Evolutionary conservation across 768 basidiomycete genomes (phyloP), one percentile per base, ranked within the genome.

Genomic region (Lactarius hengduanensis): DNA sequence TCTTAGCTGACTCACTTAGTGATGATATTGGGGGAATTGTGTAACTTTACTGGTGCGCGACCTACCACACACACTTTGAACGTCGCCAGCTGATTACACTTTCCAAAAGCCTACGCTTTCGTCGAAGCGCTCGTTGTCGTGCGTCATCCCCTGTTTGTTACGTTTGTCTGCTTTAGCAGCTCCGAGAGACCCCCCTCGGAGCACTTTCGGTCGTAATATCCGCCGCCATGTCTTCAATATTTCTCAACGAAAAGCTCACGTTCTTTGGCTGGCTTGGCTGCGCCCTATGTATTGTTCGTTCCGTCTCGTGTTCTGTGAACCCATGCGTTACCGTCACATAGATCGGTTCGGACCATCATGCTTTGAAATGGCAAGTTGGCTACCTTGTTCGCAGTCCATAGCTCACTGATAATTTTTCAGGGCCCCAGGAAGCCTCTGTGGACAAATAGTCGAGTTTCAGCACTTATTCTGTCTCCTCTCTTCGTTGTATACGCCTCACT

Each of bases 221-320:
- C 76, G 95, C 96, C 59, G 90, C 96, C 40, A 79, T 98, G 20
- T 96, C 96, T 8, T 95, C 93, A 36, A 81, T 96, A 70, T 92
- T 98, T 79, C 89, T 99, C 72, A 87, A 96, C 57, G 96, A 98
- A 76, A 92, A 82, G 62, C 84, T 99, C 54, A 91, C 89, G 41
- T 93, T 98, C 77, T 98, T 99, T 74, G 96, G 97, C 58, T 98
- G 96, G 95, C 81, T 98, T 68, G 96, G 95, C 22, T 97, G 95
- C 76, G 84, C 80, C 18, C 83, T 98, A 20, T 96, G 94, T 77
- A 93, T 98, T 73, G 89, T 94, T 72, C 73, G 92, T 78, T 43
- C 15, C 16, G 34, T 41, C 5, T 55, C 16, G 16, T 64, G 67
- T 55, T 54, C 20, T n/a, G 15, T 47, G 26, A 63, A 0, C 9